Percentiles rank a stretch among this genome's conserved stretches.
Conservation (phyloP, 371 early-diverging fungal genomes). For the Rhizopus sp. region DNA sequence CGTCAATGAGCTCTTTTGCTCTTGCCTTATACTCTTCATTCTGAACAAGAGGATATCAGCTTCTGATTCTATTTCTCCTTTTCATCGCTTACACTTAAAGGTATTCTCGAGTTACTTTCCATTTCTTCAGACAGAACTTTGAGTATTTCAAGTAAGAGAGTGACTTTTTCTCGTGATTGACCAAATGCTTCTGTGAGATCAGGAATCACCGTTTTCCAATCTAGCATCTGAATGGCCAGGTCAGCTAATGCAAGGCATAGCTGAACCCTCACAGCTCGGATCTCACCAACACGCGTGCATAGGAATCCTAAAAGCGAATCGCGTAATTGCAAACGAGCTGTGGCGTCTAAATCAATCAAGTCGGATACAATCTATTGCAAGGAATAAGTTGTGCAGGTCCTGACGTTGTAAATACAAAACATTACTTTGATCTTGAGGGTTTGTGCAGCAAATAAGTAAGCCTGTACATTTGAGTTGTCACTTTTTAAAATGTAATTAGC, state of each 20-base stretch:
- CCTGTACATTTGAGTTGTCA: slow-evolving; percentile 58
- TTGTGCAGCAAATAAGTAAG: slow-evolving; percentile 89
- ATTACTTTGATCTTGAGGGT: slow-evolving; percentile 88
- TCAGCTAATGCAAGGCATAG: slow-evolving; percentile 86
- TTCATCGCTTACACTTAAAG: slow-evolving; percentile 52
- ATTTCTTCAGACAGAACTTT: slow-evolving; percentile 90
- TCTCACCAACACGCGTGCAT: slow-evolving; percentile 45
- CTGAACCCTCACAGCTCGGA: slow-evolving; percentile 74
- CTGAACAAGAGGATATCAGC: slow-evolving; percentile 30
- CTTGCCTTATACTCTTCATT: slow-evolving; percentile 65
- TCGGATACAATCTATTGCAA: slow-evolving; percentile 73
- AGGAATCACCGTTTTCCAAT: slow-evolving; percentile 81
- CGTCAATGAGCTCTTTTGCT: slow-evolving; percentile 61
- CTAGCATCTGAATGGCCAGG: slow-evolving; percentile 79
- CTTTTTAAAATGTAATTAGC: slow-evolving; percentile 73
- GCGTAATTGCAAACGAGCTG: slow-evolving; percentile 71
- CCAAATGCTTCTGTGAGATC: slow-evolving; percentile 69
- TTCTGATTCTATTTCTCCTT: slow-evolving; percentile 4
- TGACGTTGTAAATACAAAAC: not conserved
- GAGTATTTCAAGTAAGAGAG: slow-evolving; percentile 77
- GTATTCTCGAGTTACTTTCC: slow-evolving; percentile 63
- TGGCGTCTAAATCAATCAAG: slow-evolving; percentile 70
- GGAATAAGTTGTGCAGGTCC: not conserved
- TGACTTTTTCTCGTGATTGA: slow-evolving; percentile 54
- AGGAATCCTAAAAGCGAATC: slow-evolving; percentile 77